A percentile compares a stretch with the other conserved stretches of the same genome.
phyloP scores from a whole-genome alignment of 306 rosid genomes.

The Quercus alba region DNA sequence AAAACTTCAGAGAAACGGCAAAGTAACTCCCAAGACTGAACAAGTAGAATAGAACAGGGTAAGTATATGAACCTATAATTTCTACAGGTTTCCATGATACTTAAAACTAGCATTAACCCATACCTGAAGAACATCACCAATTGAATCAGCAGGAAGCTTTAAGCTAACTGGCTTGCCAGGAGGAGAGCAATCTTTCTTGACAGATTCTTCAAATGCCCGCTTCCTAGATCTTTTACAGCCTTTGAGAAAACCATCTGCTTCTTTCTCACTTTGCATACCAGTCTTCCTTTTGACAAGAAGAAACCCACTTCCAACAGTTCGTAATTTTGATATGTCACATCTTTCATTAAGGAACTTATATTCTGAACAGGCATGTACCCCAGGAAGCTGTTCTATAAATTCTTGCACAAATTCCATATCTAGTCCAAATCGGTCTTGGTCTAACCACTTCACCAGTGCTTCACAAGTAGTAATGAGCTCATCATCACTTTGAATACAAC shows the following conservation, averaged over 20 bases:
- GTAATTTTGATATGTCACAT: constrained; percentile 41
- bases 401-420: constrained; percentile 90
- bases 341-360: constrained; percentile 61
- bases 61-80: too few relatives aligned
- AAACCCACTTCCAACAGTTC: constrained; percentile 75
- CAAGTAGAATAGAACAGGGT: too few relatives aligned
- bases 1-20: constrained; percentile 66
- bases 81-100: not conserved
- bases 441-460: constrained; percentile 68
- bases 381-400: constrained; percentile 72
- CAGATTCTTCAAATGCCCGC: constrained; percentile 20
- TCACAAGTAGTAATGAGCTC: constrained; percentile 38
- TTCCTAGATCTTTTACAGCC: constrained; percentile 46
- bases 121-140: constrained; percentile 91
- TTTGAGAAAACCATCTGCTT: constrained; percentile 45
- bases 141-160: constrained; percentile 57
- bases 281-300: constrained; percentile 46
- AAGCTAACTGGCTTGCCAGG: constrained; percentile 74
- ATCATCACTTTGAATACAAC: constrained; percentile 36
- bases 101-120: constrained; percentile 11
- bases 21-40: constrained; percentile 75
- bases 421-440: constrained; percentile 88
- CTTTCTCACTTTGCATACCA: constrained; percentile 54
- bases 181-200: constrained; percentile 58
- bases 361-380: constrained; percentile 45